These are phyloP conservation scores for Parasarocladium wereldwijsianum DNA, from an alignment of 2,329 filamentous ascomycete genomes.

Conservation along the genomic window DNA sequence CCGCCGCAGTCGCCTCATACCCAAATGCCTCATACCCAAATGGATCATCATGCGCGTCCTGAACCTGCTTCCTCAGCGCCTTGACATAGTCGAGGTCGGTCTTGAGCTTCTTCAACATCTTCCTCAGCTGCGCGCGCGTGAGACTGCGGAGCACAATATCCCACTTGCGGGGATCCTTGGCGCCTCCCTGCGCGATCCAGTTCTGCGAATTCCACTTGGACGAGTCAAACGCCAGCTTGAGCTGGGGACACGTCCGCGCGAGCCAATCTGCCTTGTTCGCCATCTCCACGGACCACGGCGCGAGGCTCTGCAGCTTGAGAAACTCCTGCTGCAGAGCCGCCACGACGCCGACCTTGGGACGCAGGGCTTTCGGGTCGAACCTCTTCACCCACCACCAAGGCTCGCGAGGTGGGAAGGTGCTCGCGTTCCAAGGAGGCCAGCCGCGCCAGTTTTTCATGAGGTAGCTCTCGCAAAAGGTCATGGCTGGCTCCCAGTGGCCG, in stretches of 20 bases:
- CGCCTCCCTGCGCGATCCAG: too few relatives aligned
- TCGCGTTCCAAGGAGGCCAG: conserved; percentile 34
- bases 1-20: too few relatives aligned
- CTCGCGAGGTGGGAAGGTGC: conserved; percentile 13
- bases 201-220: conserved; percentile 16
- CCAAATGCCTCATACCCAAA: too few relatives aligned
- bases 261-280: conserved; percentile 24
- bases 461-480: conserved; percentile 56
- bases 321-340: conserved; percentile 34
- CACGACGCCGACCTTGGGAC: conserved; percentile 22
- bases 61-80: too few relatives aligned
- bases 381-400: conserved; percentile 6
- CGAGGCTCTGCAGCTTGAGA: conserved; percentile 30
- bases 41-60: too few relatives aligned
- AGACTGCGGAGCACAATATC: too few relatives aligned
- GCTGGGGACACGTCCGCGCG: conserved; percentile 21
- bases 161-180: too few relatives aligned
- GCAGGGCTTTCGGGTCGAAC: conserved; percentile 20
- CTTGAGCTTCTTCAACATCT: too few relatives aligned
- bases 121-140: too few relatives aligned
- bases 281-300: conserved; percentile 32
- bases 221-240: conserved; percentile 24
- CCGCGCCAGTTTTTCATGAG: conserved; percentile 71
- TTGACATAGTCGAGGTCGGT: too few relatives aligned
- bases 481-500: conserved; percentile 49